Conservation (phyloP, 2,329 filamentous ascomycete species). For the Neurospora sp. region DNA sequence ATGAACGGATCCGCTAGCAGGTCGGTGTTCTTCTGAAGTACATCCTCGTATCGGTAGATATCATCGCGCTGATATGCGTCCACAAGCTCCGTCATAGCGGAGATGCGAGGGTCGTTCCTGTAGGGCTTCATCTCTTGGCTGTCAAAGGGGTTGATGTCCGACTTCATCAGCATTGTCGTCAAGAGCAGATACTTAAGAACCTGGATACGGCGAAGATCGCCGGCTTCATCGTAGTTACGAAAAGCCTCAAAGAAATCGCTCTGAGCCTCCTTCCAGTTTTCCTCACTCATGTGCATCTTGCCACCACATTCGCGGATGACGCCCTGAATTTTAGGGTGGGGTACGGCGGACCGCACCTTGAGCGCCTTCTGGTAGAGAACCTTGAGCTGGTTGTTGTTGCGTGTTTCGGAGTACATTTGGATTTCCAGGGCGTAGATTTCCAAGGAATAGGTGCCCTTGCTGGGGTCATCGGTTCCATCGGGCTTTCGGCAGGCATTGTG, state of each 20-base stretch:
- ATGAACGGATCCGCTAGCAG: slow-evolving; percentile 90
- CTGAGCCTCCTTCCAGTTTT: slow-evolving; percentile 97
- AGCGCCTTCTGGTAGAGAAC: slow-evolving; percentile 84
- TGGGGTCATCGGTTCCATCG: slow-evolving; percentile 83
- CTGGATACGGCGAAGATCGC: slow-evolving; percentile 90
- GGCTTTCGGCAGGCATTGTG: slow-evolving; percentile 81
- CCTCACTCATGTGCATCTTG: slow-evolving; percentile 99
- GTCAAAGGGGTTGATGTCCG: slow-evolving; percentile 96
- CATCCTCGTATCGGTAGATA: slow-evolving; percentile 81
- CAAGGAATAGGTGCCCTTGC: slow-evolving; percentile 90
- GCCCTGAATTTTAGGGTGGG: slow-evolving; percentile 97
- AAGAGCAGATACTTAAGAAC: slow-evolving; percentile 95
- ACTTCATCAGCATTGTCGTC: slow-evolving; percentile 97
- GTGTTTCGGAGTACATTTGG: slow-evolving; percentile 94
- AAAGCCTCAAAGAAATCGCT: slow-evolving; percentile 98
- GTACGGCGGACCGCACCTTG: slow-evolving; percentile 89
- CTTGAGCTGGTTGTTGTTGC: slow-evolving; percentile 96
- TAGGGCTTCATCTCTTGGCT: slow-evolving; percentile 98
- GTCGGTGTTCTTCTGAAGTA: slow-evolving; percentile 79
- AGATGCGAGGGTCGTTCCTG: slow-evolving; percentile 87
- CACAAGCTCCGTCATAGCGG: slow-evolving; percentile 94
- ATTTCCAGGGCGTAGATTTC: slow-evolving; percentile 97
- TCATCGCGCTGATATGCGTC: slow-evolving; percentile 95
- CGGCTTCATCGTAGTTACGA: slow-evolving; percentile 96
- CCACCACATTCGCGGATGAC: slow-evolving; percentile 97